Evolutionary conservation across 2,329 filamentous ascomycete species (phyloP), one percentile per base, ranked within the genome.

Genomic region (Cryphonectria radicalis): DNA sequence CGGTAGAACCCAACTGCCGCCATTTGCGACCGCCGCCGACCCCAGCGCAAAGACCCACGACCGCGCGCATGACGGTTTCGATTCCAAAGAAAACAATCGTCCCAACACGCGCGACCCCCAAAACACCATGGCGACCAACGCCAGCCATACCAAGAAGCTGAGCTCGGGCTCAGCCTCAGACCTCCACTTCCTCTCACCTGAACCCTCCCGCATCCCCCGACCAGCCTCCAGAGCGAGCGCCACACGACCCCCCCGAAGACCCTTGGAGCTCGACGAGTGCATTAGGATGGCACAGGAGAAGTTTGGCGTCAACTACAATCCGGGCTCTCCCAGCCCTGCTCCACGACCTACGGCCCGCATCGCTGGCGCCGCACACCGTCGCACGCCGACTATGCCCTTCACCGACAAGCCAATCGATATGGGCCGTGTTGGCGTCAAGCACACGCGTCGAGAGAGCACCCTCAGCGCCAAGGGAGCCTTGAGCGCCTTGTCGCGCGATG

Each of bases 271-370:
- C 75, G 80, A 78, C 3, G 79, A 81, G 68, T 79, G 80, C 46
- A 77, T 77, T 43, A 76, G 50, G 60, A 28, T 64, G 46, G 67
- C 59, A 32, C 28, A 43, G 25, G 67, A 69, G 25, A 69, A 53
- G 59, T 25, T 64, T 32, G 59, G 35, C 46, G 25, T 59, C 2
- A 32, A 57, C 25, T 28, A 73, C n/a, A 74, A 77, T 77, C 82
- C 84, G 72, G 85, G 81, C 25, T 87, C 85, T 1, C 86, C 86
- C 0, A 88, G 86, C 69, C 86, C 86, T 0, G 86, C 86, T 0
- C 86, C 86, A 1, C 79, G 86, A 43, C 76, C 80, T 10, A 84
- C 84, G 81, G 82, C 83, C 17, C 67, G 66, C 11, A 42, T 8
- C 19, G 50, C 66, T 35, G 63, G 43, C 32, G 42, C 63, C 28